Evolutionary conservation across 75 land plant species (phyloP).

Genomic region (Isoetes taiwanensis): DNA sequence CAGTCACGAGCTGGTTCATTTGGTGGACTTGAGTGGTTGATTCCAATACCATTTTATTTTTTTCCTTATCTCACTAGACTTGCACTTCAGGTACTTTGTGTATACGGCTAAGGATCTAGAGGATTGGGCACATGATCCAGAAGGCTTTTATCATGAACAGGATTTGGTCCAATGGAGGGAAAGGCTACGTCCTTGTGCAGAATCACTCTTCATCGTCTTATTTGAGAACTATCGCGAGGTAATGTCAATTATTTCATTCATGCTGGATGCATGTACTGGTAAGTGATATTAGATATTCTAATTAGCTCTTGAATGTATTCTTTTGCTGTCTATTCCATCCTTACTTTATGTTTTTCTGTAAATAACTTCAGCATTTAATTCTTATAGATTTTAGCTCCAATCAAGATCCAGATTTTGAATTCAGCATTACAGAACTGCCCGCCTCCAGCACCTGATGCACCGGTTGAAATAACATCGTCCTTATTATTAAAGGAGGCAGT

Average conservation of each 20-base stretch:
- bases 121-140: slow-evolving; percentile 83
- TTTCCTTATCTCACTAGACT: background rate
- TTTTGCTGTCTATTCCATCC: background rate
- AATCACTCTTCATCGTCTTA: slow-evolving; percentile 78
- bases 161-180: slow-evolving; percentile 91
- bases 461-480: slow-evolving; percentile 48
- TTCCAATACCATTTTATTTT: no score
- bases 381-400: slow-evolving; percentile 68
- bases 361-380: background rate
- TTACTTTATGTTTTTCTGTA: background rate
- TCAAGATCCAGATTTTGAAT: slow-evolving; percentile 73
- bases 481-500: slow-evolving; percentile 93
- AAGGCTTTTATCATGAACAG: slow-evolving; percentile 94
- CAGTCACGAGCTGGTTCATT: no score
- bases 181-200: slow-evolving; percentile 92
- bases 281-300: background rate
- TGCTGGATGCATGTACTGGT: background rate
- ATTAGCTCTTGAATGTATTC: background rate
- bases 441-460: slow-evolving; percentile 30
- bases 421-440: slow-evolving; percentile 76
- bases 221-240: slow-evolving; percentile 91
- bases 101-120: slow-evolving; percentile 63
- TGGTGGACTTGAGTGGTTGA: no score
- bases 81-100: slow-evolving; percentile 58
- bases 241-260: background rate